Evolutionary conservation across 2,329 filamentous ascomycete genomes (phyloP), one percentile per base, ranked within the genome.

Genomic region (Cercospora sojina): DNA sequence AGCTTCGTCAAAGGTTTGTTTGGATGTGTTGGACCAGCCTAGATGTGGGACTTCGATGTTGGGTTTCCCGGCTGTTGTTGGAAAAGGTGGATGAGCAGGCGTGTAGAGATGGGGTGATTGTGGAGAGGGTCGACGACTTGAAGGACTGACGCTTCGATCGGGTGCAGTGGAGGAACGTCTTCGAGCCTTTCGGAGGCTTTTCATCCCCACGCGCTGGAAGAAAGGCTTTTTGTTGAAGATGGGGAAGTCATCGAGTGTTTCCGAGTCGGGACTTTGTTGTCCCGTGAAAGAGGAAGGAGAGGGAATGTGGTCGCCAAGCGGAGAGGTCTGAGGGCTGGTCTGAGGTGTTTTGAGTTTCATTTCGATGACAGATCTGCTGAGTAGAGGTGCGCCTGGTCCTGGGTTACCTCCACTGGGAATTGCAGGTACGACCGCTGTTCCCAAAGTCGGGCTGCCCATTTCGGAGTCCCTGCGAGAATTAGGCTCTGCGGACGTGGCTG

Each of bases 1-100:
- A 2, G 66, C 60, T 59, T 67, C 51, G 62, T 75, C 74, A 62
- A 74, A 75, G 9, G 67, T 60, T 3, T 55, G 32, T 53, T 74
- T 75, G 3, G 71, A 63, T 3, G 49, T 20, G 35, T 69, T 62
- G 3, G 74, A 69, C 74, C 74, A 75, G 63, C 73, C 72, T 0
- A 74, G 69, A 51, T 71, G 67, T 4, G 38, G 64, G 31, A 27
- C 18, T 25, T 56, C 27, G 23, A 9, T 32, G 18, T 41, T 23
- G 7, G 29, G 20, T 56, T n/a, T 55, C 23, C 1, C 47, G 38
- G 47, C 7, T 5, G n/a, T 20, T 43, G 2, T 60, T n/a, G 31
- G 38, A 8, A 20, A 68, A 67, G 55, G 55, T 68, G 16, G 70
- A 67, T 16, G n/a, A 27, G 29, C 16, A 16, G 25, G 25, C 9